phyloP scores from a whole-genome alignment of 768 basidiomycete species.

The Leccinellum albellum region DNA sequence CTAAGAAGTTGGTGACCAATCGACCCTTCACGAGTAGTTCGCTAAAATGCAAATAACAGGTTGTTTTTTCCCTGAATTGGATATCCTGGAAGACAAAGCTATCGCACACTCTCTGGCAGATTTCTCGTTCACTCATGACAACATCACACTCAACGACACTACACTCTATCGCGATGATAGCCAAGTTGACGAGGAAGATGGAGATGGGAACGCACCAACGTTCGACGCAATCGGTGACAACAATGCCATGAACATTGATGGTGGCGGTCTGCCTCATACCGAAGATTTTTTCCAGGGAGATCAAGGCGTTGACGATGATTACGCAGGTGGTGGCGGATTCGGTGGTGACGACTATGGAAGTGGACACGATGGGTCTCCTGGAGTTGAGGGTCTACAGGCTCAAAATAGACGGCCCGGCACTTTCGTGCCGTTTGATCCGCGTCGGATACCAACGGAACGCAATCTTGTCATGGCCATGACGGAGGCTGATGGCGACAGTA shows the following conservation, averaged over 20 bases:
- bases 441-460: constrained; percentile 67
- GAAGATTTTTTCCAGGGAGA: constrained; percentile 72
- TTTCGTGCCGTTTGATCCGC: constrained; percentile 82
- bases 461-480: constrained; percentile 87
- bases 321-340: constrained; percentile 35
- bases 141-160: constrained; percentile 56
- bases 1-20: constrained; percentile 49
- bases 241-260: constrained; percentile 40
- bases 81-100: constrained; percentile 57
- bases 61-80: constrained; percentile 71
- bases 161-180: constrained; percentile 58
- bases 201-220: constrained; percentile 25
- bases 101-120: constrained; percentile 78
- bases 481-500: constrained; percentile 52
- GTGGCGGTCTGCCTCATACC: constrained; percentile 35
- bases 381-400: constrained; percentile 38
- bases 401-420: constrained; percentile 41
- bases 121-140: constrained; percentile 78
- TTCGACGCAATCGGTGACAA: constrained; percentile 23
- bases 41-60: constrained; percentile 33
- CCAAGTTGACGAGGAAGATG: constrained; percentile 33
- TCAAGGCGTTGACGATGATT: constrained; percentile 50
- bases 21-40: background rate
- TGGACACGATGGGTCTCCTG: constrained; percentile 42
- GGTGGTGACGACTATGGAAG: constrained; percentile 43